A percentile compares a stretch with the other conserved stretches of the same genome.
Conservation (phyloP, 2,329 filamentous ascomycete species). For the Arachnopeziza araneosa region DNA sequence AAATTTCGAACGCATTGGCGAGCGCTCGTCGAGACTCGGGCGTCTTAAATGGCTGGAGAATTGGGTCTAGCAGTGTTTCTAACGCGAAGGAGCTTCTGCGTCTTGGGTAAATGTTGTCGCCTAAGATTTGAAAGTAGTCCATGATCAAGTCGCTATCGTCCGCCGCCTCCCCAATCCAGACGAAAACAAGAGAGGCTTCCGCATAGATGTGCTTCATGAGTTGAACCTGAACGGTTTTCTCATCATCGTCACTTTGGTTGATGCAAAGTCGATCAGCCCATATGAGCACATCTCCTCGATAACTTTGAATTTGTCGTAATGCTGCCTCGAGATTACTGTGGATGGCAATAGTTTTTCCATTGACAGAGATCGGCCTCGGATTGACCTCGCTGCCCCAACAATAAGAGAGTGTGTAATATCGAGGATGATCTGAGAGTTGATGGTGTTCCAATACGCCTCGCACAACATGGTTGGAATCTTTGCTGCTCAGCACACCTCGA, state of each 20-base stretch:
- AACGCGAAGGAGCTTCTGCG: background rate
- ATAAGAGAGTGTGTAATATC: background rate
- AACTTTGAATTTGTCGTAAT: background rate
- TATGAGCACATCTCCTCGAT: background rate
- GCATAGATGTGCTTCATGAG: background rate
- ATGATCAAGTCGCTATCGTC: background rate
- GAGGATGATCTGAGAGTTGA: background rate
- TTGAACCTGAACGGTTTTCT: background rate
- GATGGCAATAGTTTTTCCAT: background rate
- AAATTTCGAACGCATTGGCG: background rate
- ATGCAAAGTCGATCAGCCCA: background rate
- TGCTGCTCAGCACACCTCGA: background rate
- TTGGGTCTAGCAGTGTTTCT: background rate
- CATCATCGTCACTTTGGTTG: background rate
- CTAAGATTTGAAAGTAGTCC: background rate
- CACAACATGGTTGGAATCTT: background rate
- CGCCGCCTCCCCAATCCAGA: background rate
- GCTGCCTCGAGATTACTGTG: background rate
- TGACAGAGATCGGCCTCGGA: background rate
- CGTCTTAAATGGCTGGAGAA: background rate
- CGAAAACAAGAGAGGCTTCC: background rate
- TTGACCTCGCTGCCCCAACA: background rate
- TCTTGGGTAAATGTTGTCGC: background rate
- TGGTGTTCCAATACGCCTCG: background rate
- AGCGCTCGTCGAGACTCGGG: background rate